These are phyloP conservation scores for Heritiera fomes DNA, from an alignment of 345 rosid species.

Conservation along the genomic window DNA sequence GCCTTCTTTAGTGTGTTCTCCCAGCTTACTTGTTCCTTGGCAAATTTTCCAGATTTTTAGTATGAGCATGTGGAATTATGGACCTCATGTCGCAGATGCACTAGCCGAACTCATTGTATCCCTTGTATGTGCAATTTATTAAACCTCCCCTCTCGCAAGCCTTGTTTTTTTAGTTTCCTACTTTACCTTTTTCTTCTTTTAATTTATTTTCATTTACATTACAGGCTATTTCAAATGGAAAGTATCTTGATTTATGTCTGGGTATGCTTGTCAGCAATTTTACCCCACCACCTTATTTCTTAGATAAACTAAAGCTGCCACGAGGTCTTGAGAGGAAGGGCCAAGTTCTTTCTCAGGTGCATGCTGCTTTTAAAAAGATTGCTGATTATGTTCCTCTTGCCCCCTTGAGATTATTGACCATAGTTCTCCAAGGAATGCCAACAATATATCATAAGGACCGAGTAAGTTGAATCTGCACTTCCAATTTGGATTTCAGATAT, in stretches of 20 bases:
- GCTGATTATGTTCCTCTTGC: constrained; percentile 71
- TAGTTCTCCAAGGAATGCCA: constrained; percentile 63
- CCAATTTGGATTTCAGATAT: background rate
- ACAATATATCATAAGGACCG: constrained; percentile 43
- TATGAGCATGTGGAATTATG: constrained; percentile 76
- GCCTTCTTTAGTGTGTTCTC: background rate
- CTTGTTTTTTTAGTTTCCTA: background rate
- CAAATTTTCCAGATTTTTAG: constrained; percentile 54
- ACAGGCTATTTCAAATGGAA: constrained; percentile 78
- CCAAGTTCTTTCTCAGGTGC: constrained; percentile 74
- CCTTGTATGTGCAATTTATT: constrained; percentile 46
- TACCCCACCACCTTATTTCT: constrained; percentile 49
- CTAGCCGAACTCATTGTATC: constrained; percentile 59
- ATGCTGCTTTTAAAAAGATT: constrained; percentile 60
- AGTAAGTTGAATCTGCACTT: constrained; percentile 40
- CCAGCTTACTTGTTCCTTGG: constrained; percentile 2
- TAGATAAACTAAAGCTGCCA: constrained; percentile 42
- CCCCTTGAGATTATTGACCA: constrained; percentile 52
- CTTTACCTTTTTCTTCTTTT: too few species aligned
- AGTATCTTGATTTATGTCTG: constrained; percentile 62
- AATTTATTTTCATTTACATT: background rate
- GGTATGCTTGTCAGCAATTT: constrained; percentile 72
- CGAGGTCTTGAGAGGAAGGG: constrained; percentile 48
- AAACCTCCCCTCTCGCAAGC: too few species aligned
- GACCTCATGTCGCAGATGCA: constrained; percentile 69